phyloP scores from a whole-genome alignment of 441 rosid species.

The Adansonia grandidieri region DNA sequence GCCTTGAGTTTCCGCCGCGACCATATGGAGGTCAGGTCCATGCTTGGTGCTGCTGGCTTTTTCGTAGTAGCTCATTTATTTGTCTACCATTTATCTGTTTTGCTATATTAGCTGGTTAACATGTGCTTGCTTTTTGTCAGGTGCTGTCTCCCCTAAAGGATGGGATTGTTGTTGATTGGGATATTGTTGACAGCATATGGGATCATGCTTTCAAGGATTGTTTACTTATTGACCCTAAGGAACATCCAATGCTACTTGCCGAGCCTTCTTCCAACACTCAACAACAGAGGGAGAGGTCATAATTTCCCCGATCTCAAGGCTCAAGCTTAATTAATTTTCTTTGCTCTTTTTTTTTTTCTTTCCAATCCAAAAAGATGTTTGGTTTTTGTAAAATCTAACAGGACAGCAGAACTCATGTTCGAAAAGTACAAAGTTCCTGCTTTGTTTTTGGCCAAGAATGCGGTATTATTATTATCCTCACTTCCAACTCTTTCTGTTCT shows the following conservation, averaged over 20 bases:
- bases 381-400: constrained; percentile 45
- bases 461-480: constrained; percentile 58
- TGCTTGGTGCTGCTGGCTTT: constrained; percentile 21
- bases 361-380: constrained; percentile 4
- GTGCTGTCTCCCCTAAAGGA: constrained; percentile 84
- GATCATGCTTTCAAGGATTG: constrained; percentile 98
- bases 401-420: constrained; percentile 96
- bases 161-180: constrained; percentile 97
- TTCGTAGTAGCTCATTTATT: neutral
- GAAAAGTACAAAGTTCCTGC: constrained; percentile 97
- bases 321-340: neutral
- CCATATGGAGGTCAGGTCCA: constrained; percentile 81
- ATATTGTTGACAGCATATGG: constrained; percentile 94
- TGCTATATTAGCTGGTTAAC: constrained; percentile 23
- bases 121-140: constrained; percentile 41
- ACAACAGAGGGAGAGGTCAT: constrained; percentile 92
- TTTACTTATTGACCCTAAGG: constrained; percentile 92
- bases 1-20: constrained; percentile 86
- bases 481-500: constrained; percentile 13
- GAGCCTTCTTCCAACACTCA: constrained; percentile 92
- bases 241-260: constrained; percentile 98
- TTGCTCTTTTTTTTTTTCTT: neutral
- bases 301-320: neutral
- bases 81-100: neutral
- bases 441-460: constrained; percentile 93